Evolutionary conservation across 306 rosid species (phyloP).

Genomic region (Adenanthera pavonina): DNA sequence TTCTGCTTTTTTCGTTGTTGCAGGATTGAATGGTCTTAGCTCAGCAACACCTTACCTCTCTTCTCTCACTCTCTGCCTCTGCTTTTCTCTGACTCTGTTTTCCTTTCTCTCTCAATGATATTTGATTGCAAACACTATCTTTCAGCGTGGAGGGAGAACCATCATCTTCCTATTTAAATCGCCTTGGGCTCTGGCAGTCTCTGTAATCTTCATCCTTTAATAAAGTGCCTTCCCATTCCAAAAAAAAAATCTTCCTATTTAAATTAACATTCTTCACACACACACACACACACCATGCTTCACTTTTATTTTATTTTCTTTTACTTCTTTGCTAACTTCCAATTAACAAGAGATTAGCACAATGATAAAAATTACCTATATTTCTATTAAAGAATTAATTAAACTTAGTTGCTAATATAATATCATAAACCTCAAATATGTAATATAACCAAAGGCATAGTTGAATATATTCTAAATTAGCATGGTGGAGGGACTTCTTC

Average conservation of each 20-base stretch:
- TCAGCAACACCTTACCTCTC: neutral
- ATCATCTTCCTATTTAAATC: neutral
- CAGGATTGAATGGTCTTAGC: neutral
- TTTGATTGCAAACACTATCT: neutral
- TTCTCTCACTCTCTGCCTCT: neutral
- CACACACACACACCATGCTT: neutral
- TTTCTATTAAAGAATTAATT: neutral
- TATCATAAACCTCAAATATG: neutral
- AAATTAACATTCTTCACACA: neutral
- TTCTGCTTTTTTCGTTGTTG: neutral
- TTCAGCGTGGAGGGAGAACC: neutral
- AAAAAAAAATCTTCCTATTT: no score
- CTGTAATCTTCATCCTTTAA: no score
- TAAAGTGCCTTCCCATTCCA: no score
- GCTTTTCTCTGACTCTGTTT: conserved; percentile 22
- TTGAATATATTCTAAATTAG: neutral
- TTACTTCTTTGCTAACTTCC: neutral
- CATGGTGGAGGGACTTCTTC: no score
- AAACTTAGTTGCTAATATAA: neutral
- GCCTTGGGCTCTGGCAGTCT: no score
- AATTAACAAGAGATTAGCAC: neutral
- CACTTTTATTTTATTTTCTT: neutral
- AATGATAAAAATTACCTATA: neutral
- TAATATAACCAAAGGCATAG: neutral
- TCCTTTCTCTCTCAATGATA: conserved; percentile 11